phyloP scores from a whole-genome alignment of 768 basidiomycete genomes.

The Dioszegia aurantiaca region DNA sequence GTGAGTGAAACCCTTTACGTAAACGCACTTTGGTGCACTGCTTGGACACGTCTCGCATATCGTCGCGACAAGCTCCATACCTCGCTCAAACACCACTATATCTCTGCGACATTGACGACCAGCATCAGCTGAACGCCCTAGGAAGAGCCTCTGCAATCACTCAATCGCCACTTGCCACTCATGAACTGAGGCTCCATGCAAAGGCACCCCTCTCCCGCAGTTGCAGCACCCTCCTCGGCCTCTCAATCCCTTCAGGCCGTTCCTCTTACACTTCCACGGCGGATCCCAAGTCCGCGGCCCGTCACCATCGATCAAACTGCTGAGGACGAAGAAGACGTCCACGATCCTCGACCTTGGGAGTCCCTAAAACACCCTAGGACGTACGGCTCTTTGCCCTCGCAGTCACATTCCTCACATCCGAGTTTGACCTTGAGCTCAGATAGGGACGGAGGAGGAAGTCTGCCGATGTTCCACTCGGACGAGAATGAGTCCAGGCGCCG shows the following conservation, averaged over 20 bases:
- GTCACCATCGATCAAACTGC: not conserved
- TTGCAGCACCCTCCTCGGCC: conserved; percentile 10
- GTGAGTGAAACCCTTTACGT: no score
- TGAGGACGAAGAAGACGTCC: conserved; percentile 21
- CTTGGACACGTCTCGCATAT: no score
- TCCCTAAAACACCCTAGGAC: conserved; percentile 17
- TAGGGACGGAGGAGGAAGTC: not conserved
- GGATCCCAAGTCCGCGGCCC: not conserved
- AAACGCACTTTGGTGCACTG: no score
- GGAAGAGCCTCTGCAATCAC: no score
- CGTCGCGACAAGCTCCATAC: no score
- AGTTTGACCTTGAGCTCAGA: conserved; percentile 33
- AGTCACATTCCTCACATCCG: conserved; percentile 11
- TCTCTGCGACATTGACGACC: no score
- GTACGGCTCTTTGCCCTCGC: conserved; percentile 30
- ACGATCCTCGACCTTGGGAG: conserved; percentile 46
- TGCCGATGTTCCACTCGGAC: conserved; percentile 24
- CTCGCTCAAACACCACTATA: no score
- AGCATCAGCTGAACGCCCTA: no score
- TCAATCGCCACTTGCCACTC: not conserved
- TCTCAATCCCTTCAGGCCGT: conserved; percentile 13
- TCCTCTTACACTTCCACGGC: conserved; percentile 1
- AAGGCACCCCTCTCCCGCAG: conserved; percentile 12
- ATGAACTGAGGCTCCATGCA: conserved; percentile 17
- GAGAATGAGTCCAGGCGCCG: conserved; percentile 27